Evolutionary conservation across 2,329 filamentous ascomycete species (phyloP).

Genomic region (Beauveria sp.): DNA sequence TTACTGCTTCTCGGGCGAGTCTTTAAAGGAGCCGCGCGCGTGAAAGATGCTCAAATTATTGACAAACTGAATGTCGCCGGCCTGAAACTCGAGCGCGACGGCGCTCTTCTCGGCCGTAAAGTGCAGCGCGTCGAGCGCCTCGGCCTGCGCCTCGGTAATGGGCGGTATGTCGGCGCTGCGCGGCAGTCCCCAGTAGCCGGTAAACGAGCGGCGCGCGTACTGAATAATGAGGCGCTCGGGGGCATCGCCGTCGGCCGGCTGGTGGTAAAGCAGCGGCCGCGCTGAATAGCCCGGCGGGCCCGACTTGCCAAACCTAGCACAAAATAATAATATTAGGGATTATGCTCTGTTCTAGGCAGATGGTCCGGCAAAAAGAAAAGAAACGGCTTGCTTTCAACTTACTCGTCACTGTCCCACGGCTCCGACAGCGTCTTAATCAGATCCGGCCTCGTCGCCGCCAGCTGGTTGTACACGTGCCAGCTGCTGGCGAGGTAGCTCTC

Average conservation of each 20-base stretch:
- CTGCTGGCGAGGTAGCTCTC: slow-evolving; percentile 50
- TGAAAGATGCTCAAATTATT: slow-evolving; percentile 51
- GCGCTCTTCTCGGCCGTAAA: slow-evolving; percentile 40
- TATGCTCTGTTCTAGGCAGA: too few species aligned
- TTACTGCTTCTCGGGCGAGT: slow-evolving; percentile 36
- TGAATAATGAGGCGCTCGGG: slow-evolving; percentile 52
- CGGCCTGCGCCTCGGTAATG: slow-evolving; percentile 44
- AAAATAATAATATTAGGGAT: not conserved
- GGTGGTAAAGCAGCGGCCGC: slow-evolving; percentile 49
- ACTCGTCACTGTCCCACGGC: slow-evolving; percentile 40
- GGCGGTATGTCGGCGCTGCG: slow-evolving; percentile 47
- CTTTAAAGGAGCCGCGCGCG: slow-evolving; percentile 40
- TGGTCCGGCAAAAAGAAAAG: too few species aligned
- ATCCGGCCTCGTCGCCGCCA: slow-evolving; percentile 51
- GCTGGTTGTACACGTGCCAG: slow-evolving; percentile 55
- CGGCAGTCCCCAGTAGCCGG: slow-evolving; percentile 48
- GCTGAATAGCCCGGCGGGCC: slow-evolving; percentile 34
- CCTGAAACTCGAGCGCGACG: slow-evolving; percentile 37
- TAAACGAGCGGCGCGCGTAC: slow-evolving; percentile 52
- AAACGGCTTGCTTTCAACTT: slow-evolving; percentile 12
- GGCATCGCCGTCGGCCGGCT: slow-evolving; percentile 34
- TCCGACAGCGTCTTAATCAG: slow-evolving; percentile 48
- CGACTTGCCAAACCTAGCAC: slow-evolving; percentile 41
- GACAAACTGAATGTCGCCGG: slow-evolving; percentile 46
- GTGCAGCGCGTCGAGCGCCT: slow-evolving; percentile 45